Evolutionary conservation across 495 filamentous ascomycete genomes (phyloP).

Genomic region (Trypethelium eluteriae): DNA sequence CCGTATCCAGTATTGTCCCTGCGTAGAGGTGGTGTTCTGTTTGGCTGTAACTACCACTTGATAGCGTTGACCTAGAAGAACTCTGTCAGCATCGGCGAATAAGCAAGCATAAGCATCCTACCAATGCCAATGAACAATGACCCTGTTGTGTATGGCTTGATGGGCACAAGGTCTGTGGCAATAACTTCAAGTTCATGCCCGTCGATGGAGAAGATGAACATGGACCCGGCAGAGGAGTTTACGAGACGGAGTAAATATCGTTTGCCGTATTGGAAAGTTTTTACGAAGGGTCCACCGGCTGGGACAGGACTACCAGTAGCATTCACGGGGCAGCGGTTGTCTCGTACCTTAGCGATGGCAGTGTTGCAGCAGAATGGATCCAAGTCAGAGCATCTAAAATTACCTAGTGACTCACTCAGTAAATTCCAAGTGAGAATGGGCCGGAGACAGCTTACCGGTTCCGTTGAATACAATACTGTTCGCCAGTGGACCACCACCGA

Average conservation of each 20-base stretch:
- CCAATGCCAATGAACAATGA: slow-evolving; percentile 31
- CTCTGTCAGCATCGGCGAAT: neutral
- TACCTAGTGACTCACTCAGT: neutral
- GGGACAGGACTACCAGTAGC: neutral
- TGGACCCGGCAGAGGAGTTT: slow-evolving; percentile 56
- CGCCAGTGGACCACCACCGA: slow-evolving; percentile 10
- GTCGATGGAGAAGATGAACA: slow-evolving; percentile 40
- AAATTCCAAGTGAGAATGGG: neutral
- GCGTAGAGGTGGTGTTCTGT: neutral
- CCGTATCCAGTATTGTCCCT: slow-evolving; percentile 16
- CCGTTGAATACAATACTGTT: slow-evolving; percentile 13
- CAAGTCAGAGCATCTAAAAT: slow-evolving; percentile 11
- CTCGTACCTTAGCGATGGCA: neutral
- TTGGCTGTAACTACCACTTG: slow-evolving; percentile 14
- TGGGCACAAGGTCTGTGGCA: slow-evolving; percentile 38
- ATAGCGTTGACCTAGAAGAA: slow-evolving; percentile 13
- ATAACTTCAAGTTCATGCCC: slow-evolving; percentile 38
- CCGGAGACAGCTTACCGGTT: neutral
- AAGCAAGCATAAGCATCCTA: slow-evolving; percentile 16
- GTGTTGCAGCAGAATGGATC: slow-evolving; percentile 15
- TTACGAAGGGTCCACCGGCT: slow-evolving; percentile 2
- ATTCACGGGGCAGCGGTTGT: neutral
- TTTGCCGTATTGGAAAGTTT: slow-evolving; percentile 39
- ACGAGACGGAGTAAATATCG: slow-evolving; percentile 63
- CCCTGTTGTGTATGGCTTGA: slow-evolving; percentile 34